Evolutionary conservation across 176 grass and related monocot genomes (phyloP), one percentile per base, ranked within the genome.

Genomic region (Ampelocalamus luodianensis): DNA sequence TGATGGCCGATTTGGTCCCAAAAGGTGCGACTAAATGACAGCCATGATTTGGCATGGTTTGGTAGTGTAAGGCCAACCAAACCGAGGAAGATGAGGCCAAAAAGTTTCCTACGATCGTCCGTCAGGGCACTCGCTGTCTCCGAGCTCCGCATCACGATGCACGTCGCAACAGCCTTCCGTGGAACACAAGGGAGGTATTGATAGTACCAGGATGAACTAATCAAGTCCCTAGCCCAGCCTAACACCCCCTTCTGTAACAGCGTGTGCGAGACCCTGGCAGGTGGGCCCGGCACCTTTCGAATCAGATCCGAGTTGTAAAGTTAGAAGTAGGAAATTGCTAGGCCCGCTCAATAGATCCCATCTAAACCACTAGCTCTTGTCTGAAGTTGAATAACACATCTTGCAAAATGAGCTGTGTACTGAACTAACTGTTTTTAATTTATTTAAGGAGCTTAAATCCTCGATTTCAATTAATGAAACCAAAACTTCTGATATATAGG

Each of bases 321-420:
- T 14, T 61, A 44, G 8, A 38, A 72, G 76, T 56, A 68, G 49
- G 18, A 58, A 50, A 42, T 67, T 24, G n/a, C 27, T 48, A n/a
- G 64, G 50, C 32, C 74, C 74, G 20, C 56, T 1, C 23, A 18
- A 59, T 44, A 62, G 62, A 83, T 90, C 89, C 68, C 80, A 91
- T 91, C 89, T 51, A 27, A 79, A 87, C 89, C 84, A 83, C 80
- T 26, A 26, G 0, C 84, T 11, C 79, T 22, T 87, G 84, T 79
- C 89, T 24, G 39, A 22, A 23, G n/a, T 20, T 27, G 1, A 87
- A 79, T 74, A 83, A 82, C 70, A 14, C 10, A 10, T 50, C 38
- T 29, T 15, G 74, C 37, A 37, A 59, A 68, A 90, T 67, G 76
- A 79, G 66, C 58, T 59, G 79, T 78, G 13, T n/a, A 8, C 3